Evolutionary conservation across 306 rosid species (phyloP).

Genomic region (Geum urbanum): DNA sequence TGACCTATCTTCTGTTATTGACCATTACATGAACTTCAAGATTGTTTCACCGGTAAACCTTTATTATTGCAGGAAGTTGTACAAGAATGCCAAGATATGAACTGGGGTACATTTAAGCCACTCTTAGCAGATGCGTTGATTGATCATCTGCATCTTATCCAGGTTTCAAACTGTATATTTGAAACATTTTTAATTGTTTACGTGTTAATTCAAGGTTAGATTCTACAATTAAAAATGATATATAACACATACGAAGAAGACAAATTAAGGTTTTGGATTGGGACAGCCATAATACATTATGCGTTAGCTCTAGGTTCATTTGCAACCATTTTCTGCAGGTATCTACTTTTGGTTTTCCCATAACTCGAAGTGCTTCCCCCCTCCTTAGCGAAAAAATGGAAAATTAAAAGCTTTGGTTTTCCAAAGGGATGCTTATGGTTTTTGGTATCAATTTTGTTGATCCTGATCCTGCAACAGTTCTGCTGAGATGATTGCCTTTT

Average conservation of each 20-base stretch:
- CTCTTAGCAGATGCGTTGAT: conserved; percentile 69
- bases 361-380: neutral
- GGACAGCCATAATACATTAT: neutral
- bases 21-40: conserved; percentile 10
- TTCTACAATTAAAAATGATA: neutral
- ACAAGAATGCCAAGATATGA: conserved; percentile 74
- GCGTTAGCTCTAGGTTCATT: neutral
- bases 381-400: neutral
- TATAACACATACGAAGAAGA: too few relatives aligned
- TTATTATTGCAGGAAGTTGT: conserved; percentile 62
- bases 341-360: neutral
- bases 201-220: neutral
- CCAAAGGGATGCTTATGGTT: neutral
- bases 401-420: neutral
- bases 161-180: conserved; percentile 44
- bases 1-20: conserved; percentile 3
- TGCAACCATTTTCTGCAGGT: neutral
- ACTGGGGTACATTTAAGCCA: conserved; percentile 83
- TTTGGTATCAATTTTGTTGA: neutral
- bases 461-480: neutral
- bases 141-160: conserved; percentile 83
- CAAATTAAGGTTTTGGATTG: neutral
- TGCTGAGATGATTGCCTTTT: neutral
- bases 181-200: conserved; percentile 12
- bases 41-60: conserved; percentile 9